Percentiles rank a stretch among this genome's conserved stretches.
These are phyloP conservation scores for Porcisia hertigi DNA, from an alignment of 208 protist genomes.

Conservation along the genomic window DNA sequence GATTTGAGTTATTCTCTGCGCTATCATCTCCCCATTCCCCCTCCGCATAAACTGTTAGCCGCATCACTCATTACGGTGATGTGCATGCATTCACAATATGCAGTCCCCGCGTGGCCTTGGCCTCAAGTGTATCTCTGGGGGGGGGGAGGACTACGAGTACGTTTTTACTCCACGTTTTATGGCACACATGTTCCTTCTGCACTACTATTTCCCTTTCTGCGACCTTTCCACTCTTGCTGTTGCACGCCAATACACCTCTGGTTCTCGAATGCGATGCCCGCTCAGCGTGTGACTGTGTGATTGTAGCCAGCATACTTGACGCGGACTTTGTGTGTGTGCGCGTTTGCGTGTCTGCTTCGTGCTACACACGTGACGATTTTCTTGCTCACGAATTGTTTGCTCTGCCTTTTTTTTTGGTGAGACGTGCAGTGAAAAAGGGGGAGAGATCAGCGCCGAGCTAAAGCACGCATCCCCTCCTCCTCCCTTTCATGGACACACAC, in stretches of 20 bases:
- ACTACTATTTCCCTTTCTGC: not conserved
- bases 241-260: not conserved
- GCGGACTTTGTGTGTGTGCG: not conserved
- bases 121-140: not conserved
- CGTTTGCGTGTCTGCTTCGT: no score
- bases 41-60: no score
- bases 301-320: not conserved
- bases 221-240: no score
- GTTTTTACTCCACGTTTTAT: not conserved
- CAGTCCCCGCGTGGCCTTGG: not conserved
- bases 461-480: not conserved
- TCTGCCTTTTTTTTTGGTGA: constrained; percentile 9
- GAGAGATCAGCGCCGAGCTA: not conserved
- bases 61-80: no score
- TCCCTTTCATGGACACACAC: not conserved
- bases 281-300: not conserved
- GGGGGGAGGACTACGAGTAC: no score
- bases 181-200: not conserved
- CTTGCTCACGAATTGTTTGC: not conserved
- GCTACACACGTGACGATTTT: not conserved
- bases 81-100: no score
- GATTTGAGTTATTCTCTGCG: no score
- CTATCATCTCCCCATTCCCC: no score
- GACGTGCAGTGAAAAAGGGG: no score
- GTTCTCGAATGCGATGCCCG: not conserved